Conservation (phyloP, 805 yeast species). For the Ogataea kodamae region DNA sequence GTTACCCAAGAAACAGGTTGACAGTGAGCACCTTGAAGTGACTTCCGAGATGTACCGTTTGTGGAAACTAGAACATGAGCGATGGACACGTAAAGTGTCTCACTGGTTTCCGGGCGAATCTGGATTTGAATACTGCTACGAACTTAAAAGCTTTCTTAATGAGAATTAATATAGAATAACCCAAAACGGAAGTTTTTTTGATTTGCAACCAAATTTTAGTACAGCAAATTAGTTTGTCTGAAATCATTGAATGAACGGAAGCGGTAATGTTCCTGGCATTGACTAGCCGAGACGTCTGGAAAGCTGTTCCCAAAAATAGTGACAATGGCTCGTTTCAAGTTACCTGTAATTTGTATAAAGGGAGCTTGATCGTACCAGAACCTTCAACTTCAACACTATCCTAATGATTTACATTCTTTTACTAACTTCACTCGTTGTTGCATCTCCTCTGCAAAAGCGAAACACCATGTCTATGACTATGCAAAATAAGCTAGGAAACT, state of each 20-base stretch:
- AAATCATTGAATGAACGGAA: constrained; percentile 1
- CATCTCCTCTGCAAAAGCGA: no score
- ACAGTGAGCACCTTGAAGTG: constrained; percentile 21
- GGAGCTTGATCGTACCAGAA: constrained; percentile 1
- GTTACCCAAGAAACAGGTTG: constrained; percentile 18
- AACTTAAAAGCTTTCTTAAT: constrained; percentile 29
- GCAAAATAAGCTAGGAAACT: constrained; percentile 18
- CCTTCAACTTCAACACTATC: no score
- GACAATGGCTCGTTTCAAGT: constrained; percentile 1
- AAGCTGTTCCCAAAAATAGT: no score
- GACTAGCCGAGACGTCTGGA: neutral
- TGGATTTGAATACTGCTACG: constrained; percentile 29
- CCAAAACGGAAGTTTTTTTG: constrained; percentile 16
- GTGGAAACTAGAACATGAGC: constrained; percentile 32
- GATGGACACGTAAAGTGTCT: constrained; percentile 35
- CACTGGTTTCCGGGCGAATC: constrained; percentile 36
- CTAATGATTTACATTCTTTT: constrained; percentile 3
- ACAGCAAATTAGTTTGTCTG: constrained; percentile 1
- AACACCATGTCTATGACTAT: no score
- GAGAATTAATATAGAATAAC: constrained; percentile 22
- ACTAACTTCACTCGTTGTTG: constrained; percentile 1
- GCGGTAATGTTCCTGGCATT: neutral
- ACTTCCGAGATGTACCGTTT: constrained; percentile 25
- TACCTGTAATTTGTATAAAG: constrained; percentile 9
- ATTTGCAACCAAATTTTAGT: constrained; percentile 9